Percentiles rank a stretch among this genome's conserved stretches.
These are phyloP conservation scores for Fusarium gaditjirri DNA, from an alignment of 2,329 filamentous ascomycete genomes.

Conservation along the genomic window DNA sequence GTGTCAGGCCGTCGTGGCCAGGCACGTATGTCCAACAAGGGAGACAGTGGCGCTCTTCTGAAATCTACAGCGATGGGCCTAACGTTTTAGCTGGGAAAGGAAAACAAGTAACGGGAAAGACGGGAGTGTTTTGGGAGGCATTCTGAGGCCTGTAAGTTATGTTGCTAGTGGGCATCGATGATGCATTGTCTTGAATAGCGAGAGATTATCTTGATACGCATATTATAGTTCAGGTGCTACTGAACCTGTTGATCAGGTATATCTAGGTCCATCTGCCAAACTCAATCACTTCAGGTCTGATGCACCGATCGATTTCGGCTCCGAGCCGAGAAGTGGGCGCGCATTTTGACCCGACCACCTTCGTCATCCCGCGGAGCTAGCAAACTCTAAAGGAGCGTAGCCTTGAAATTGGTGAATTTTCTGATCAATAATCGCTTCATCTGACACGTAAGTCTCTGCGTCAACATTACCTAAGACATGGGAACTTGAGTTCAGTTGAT, in stretches of 20 bases:
- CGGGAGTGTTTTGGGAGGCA: neutral
- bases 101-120: neutral
- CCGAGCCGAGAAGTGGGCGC: conserved; percentile 10
- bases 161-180: neutral
- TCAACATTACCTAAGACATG: neutral
- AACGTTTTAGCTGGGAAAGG: neutral
- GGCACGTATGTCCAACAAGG: conserved; percentile 1
- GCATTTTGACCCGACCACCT: neutral
- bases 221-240: neutral
- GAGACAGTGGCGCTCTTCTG: neutral
- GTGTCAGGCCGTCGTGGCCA: neutral
- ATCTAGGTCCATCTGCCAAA: neutral
- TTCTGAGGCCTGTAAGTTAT: neutral
- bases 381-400: neutral
- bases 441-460: conserved; percentile 9
- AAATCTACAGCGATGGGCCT: neutral
- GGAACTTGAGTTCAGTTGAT: neutral
- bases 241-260: neutral
- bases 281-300: neutral
- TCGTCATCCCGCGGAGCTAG: conserved; percentile 15
- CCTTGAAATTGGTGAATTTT: neutral
- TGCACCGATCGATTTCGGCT: conserved; percentile 18
- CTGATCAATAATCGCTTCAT: neutral
- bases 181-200: neutral
- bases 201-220: neutral